phyloP scores from a whole-genome alignment of 768 basidiomycete genomes.

The Baorangia bicolor region DNA sequence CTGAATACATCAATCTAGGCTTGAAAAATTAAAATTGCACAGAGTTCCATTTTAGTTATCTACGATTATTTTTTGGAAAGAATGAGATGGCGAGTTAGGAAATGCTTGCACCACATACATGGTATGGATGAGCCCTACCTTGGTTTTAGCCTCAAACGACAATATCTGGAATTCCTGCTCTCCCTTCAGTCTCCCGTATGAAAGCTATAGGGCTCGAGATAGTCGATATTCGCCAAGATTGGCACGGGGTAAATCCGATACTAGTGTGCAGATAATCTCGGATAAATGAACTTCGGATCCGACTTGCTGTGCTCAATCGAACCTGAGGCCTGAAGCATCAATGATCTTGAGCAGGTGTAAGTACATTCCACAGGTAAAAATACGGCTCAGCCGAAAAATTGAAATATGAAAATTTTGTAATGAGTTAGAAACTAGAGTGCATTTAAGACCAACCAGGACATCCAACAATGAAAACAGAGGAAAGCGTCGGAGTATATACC shows the following conservation, averaged over 20 bases:
- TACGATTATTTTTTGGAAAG: no score
- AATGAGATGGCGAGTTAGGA: no score
- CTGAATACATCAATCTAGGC: no score
- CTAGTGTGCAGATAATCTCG: not conserved
- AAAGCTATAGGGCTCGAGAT: not conserved
- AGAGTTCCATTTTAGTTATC: no score
- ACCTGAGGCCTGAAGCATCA: not conserved
- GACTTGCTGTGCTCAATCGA: not conserved
- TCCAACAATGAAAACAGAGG: conserved; percentile 12
- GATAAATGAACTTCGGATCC: not conserved
- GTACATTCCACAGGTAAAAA: not conserved
- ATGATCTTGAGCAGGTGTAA: not conserved
- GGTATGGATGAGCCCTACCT: no score
- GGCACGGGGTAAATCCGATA: not conserved
- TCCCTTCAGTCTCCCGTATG: not conserved
- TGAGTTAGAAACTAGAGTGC: not conserved
- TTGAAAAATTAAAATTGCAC: no score
- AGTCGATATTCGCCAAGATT: not conserved
- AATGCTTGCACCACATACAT: no score
- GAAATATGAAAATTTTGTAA: conserved; percentile 1
- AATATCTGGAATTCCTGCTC: no score
- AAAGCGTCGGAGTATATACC: conserved; percentile 14
- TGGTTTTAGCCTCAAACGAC: no score
- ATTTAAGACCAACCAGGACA: not conserved
- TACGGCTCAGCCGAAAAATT: conserved; percentile 14